Base-by-base conservation (phyloP, 345 rosid species). In the Citrus mangshanensis region DNA sequence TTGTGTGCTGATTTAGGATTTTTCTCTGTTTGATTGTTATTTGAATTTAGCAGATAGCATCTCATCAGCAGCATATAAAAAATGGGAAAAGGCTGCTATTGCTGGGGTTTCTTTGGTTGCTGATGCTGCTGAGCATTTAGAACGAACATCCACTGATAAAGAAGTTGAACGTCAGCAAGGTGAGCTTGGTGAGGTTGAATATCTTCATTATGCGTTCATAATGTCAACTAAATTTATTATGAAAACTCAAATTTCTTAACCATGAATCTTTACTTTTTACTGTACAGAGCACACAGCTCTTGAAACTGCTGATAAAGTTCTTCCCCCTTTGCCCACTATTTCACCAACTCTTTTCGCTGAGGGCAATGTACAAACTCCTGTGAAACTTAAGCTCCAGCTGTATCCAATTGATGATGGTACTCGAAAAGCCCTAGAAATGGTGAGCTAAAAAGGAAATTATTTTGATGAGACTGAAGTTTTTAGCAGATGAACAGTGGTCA, bases 51-150 rank as follows among this genome's bases (percentile, higher is more conserved):
- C 82, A 84, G 89, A 86, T 82, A 77, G 78, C 77, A 61, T 78
- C 79, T 86, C 89, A 27, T 82, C 95, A 77, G 89, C 90, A 76
- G 95, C 95, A 72, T 97, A 91, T 78, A 92, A 83, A 81, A 94
- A 90, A 81, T 97, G 99, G 99, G 99, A 97, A 89, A 89, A 90
- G 85, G 98, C 98, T 82, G 99, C 98, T 54, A 94, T 92, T 75
- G 98, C 97, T 83, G 99, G 99, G 75, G 99, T 94, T 86, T 94
- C 99, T 72, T 86, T 97, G 88, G 99, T 94, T 83, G 99, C 99
- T 77, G 98, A 94, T 82, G 99, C 99, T 82, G 98, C 99, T 78
- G 99, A 93, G 84, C 99, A 97, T 86, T 84, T 97, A 83, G 98
- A 97, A 84, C 91, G 91, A 79, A 78, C 90, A 35, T 80, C 88